Conservation (phyloP, 805 yeast species). For the Sporopachydermia lactativora region DNA sequence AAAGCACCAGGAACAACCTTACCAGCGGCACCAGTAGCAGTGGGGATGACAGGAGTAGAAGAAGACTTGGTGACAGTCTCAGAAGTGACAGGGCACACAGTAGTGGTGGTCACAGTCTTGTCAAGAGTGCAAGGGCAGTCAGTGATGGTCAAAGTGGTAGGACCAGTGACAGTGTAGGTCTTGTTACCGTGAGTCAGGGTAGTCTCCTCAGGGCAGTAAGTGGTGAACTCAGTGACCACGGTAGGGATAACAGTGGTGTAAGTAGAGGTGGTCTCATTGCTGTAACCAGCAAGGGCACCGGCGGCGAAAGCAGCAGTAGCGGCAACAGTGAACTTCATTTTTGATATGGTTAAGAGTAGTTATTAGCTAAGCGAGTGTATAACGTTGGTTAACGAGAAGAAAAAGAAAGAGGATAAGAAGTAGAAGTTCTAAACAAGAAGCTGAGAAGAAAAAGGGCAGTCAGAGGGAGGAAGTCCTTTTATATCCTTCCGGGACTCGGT, state of each 20-base stretch:
- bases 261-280: conserved; percentile 2
- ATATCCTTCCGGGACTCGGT: no score
- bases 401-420: background rate
- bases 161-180: conserved; percentile 48
- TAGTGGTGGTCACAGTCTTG: conserved; percentile 7
- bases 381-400: background rate
- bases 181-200: conserved; percentile 36
- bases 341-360: background rate
- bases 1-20: conserved; percentile 26
- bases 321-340: conserved; percentile 4
- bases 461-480: no score
- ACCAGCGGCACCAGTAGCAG: conserved; percentile 17
- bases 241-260: conserved; percentile 4
- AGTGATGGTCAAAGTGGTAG: conserved; percentile 57
- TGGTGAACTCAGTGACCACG: conserved; percentile 48
- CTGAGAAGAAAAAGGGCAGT: background rate
- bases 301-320: background rate
- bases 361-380: conserved; percentile 1
- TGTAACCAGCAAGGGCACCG: background rate
- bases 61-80: conserved; percentile 2
- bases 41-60: conserved; percentile 4
- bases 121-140: conserved; percentile 53
- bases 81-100: conserved; percentile 3
- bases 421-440: background rate
- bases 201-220: conserved; percentile 59